Evolutionary conservation across 257 asterid genomes (phyloP), one percentile per base, ranked within the genome.

Genomic region (Hygrophila difformis): DNA sequence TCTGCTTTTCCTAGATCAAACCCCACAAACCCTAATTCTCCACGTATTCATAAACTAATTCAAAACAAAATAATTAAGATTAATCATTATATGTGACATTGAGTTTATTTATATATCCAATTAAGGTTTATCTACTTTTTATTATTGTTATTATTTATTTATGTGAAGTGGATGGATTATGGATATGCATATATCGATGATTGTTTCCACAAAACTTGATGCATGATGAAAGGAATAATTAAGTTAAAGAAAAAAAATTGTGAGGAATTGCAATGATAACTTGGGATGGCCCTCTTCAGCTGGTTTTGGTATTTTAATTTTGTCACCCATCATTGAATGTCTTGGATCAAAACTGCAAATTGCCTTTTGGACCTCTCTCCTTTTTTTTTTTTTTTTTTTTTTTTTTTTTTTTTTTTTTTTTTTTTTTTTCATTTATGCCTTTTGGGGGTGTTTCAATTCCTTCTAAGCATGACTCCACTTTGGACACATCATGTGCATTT

Each of bases 401-500:
- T n/a, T n/a, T n/a, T n/a, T n/a, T n/a, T n/a, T n/a, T n/a, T n/a
- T n/a, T n/a, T n/a, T n/a, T n/a, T n/a, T n/a, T n/a, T n/a, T n/a
- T n/a, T n/a, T n/a, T n/a, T n/a, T n/a, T n/a, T n/a, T n/a, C n/a
- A n/a, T n/a, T n/a, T n/a, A n/a, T n/a, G n/a, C n/a, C n/a, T n/a
- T n/a, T n/a, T n/a, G n/a, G 49, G 22, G 20, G 45, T 37, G 24
- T 23, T 21, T 24, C 7, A 51, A 22, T 7, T 18, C 9, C 5
- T 40, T 42, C 34, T 40, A 39, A 24, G 51, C 35, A 47, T 26
- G 33, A 28, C 37, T 22, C 39, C 18, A 52, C 16, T 42, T 18
- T 35, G 45, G 55, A 68, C 74, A 68, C 43, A 36, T 56, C 84
- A 72, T 72, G 75, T 68, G 79, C 68, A 40, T 41, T 55, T 51